Evolutionary conservation across 1,284 basidiomycete species (phyloP).

Genomic region (Leccinum fallax): DNA sequence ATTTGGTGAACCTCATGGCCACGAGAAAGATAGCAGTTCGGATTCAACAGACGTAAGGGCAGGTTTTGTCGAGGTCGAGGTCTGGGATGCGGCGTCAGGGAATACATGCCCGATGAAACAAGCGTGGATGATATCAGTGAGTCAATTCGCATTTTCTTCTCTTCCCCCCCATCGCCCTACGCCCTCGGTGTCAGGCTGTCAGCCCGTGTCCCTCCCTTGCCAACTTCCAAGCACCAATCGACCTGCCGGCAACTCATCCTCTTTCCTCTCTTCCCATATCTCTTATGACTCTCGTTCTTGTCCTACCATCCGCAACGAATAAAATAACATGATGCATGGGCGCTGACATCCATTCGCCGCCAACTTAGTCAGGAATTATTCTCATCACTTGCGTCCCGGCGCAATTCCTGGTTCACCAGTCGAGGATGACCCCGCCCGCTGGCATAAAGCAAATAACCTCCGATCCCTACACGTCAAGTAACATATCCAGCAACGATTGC

Average conservation of each 20-base stretch:
- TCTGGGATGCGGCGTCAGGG: constrained; percentile 67
- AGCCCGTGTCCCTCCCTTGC: constrained; percentile 1
- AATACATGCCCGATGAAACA: constrained; percentile 61
- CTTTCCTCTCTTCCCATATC: constrained; percentile 29
- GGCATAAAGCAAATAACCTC: constrained; percentile 5
- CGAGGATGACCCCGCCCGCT: constrained; percentile 5
- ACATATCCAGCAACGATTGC: constrained; percentile 69
- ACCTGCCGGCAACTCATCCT: constrained; percentile 26
- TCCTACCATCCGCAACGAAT: constrained; percentile 24
- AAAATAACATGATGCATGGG: constrained; percentile 31
- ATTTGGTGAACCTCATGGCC: constrained; percentile 39
- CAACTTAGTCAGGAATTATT: constrained; percentile 90
- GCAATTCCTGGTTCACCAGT: constrained; percentile 17
- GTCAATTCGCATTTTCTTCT: constrained; percentile 38
- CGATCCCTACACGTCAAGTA: constrained; percentile 17
- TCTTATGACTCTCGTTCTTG: constrained; percentile 26
- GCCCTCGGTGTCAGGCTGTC: constrained; percentile 6
- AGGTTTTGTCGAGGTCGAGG: constrained; percentile 57
- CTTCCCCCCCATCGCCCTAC: constrained; percentile 25
- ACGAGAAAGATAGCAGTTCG: constrained; percentile 35
- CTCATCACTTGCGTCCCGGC: constrained; percentile 76
- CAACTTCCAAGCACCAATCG: constrained; percentile 27
- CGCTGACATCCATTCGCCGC: constrained; percentile 77
- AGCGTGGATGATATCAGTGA: constrained; percentile 78
- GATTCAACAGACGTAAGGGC: constrained; percentile 40